Percentiles rank a stretch among this genome's conserved stretches.
phyloP scores from a whole-genome alignment of 495 filamentous ascomycete genomes.

The Aspergillus cavernicola region DNA sequence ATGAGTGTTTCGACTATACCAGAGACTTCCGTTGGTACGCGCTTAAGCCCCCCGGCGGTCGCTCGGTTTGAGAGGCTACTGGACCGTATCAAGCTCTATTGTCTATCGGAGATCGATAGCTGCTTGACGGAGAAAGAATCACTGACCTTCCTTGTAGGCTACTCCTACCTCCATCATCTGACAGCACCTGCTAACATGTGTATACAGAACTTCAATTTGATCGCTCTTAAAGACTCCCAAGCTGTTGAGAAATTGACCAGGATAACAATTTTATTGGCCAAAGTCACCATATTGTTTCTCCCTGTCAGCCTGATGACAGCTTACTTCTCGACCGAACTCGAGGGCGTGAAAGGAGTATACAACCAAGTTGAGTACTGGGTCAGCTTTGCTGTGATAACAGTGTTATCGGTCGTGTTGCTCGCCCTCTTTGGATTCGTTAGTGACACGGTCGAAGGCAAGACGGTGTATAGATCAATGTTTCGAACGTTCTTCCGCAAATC shows the following conservation, averaged over 20 bases:
- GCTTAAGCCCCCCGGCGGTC: conserved; percentile 59
- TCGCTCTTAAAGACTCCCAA: conserved; percentile 76
- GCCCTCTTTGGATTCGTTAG: conserved; percentile 43
- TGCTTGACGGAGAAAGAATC: conserved; percentile 76
- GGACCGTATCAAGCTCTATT: conserved; percentile 74
- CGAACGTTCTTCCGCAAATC: conserved; percentile 38
- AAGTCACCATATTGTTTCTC: conserved; percentile 79
- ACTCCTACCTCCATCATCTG: background rate
- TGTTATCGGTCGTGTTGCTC: conserved; percentile 57
- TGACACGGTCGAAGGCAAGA: conserved; percentile 48
- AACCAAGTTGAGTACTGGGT: conserved; percentile 66
- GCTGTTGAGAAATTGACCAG: conserved; percentile 74
- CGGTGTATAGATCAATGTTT: conserved; percentile 45
- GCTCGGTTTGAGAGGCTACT: conserved; percentile 72
- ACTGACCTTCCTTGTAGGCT: conserved; percentile 62
- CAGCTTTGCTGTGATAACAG: conserved; percentile 64
- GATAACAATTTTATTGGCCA: conserved; percentile 77
- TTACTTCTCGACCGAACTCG: conserved; percentile 76
- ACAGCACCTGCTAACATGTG: conserved; percentile 13
- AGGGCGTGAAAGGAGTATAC: conserved; percentile 55
- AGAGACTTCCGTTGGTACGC: conserved; percentile 48
- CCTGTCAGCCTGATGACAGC: conserved; percentile 79
- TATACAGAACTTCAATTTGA: conserved; percentile 78
- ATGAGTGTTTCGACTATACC: conserved; percentile 15
- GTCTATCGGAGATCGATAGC: conserved; percentile 75